phyloP scores from a whole-genome alignment of 257 asterid species.

The Solanum lignicaule region DNA sequence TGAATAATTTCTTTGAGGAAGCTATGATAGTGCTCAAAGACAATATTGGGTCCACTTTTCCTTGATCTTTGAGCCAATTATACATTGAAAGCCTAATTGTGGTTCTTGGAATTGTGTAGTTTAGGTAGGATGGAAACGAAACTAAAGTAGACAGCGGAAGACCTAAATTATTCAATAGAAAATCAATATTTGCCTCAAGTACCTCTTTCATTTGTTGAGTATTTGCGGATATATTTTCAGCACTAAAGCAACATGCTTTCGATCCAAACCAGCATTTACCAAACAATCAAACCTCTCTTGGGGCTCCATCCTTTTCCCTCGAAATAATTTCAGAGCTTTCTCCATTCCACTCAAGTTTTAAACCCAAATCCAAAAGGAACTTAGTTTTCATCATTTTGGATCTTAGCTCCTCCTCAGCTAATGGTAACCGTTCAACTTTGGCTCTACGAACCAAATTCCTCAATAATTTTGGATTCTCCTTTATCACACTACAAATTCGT shows the following conservation, averaged over 20 bases:
- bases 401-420: conserved; percentile 13
- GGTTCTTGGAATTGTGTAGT: conserved; percentile 40
- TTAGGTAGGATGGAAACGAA: conserved; percentile 29
- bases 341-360: conserved; percentile 50
- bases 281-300: conserved; percentile 63
- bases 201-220: conserved; percentile 49
- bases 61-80: too few species aligned
- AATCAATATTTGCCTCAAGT: conserved; percentile 33
- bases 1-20: conserved; percentile 32
- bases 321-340: conserved; percentile 34
- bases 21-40: conserved; percentile 60
- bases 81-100: conserved; percentile 38
- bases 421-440: conserved; percentile 20
- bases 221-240: conserved; percentile 41
- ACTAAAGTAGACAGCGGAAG: conserved; percentile 31
- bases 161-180: conserved; percentile 41
- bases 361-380: conserved; percentile 55
- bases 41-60: conserved; percentile 29
- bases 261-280: conserved; percentile 36
- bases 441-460: conserved; percentile 39
- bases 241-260: conserved; percentile 32
- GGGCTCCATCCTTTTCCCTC: conserved; percentile 55
- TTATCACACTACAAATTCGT: conserved; percentile 37
- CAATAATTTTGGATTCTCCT: conserved; percentile 40
- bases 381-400: conserved; percentile 27